Evolutionary conservation across 768 basidiomycete species (phyloP).

Genomic region (Tricholoma sp.): DNA sequence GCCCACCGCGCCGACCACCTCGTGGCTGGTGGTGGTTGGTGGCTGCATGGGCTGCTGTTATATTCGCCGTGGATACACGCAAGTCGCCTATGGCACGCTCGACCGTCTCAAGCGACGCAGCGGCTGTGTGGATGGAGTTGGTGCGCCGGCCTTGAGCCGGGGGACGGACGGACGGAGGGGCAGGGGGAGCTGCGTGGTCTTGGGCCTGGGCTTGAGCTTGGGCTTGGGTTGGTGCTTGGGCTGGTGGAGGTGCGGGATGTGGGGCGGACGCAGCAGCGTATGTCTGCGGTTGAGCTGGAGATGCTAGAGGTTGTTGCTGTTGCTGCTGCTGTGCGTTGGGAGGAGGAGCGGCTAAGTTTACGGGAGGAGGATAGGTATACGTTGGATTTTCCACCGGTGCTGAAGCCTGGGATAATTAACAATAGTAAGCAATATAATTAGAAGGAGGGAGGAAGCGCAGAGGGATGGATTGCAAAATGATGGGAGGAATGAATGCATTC

Average conservation of each 20-base stretch:
- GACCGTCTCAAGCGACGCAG: slow-evolving; percentile 68
- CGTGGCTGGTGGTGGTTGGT: not conserved
- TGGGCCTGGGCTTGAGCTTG: slow-evolving; percentile 11
- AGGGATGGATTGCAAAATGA: not conserved
- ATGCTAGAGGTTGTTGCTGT: not conserved
- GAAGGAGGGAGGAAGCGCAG: not conserved
- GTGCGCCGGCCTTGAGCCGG: slow-evolving; percentile 19
- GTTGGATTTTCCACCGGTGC: slow-evolving; percentile 3
- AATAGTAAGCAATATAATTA: too few relatives aligned
- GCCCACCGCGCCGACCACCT: slow-evolving; percentile 14
- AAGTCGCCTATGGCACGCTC: slow-evolving; percentile 51
- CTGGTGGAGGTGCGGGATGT: not conserved
- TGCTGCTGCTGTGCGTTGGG: slow-evolving; percentile 15
- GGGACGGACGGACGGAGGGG: slow-evolving; percentile 16
- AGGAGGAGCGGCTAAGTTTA: slow-evolving; percentile 22
- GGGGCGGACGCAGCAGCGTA: not conserved
- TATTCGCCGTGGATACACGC: slow-evolving; percentile 32
- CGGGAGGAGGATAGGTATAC: slow-evolving; percentile 9
- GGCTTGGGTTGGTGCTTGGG: slow-evolving; percentile 21
- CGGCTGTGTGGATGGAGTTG: slow-evolving; percentile 64
- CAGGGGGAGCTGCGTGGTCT: slow-evolving; percentile 19
- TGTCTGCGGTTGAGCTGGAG: not conserved
- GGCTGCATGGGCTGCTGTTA: not conserved
- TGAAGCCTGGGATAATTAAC: too few relatives aligned
- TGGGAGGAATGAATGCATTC: not conserved